phyloP scores from a whole-genome alignment of 2,329 filamentous ascomycete genomes.

The Daldinia sp. region DNA sequence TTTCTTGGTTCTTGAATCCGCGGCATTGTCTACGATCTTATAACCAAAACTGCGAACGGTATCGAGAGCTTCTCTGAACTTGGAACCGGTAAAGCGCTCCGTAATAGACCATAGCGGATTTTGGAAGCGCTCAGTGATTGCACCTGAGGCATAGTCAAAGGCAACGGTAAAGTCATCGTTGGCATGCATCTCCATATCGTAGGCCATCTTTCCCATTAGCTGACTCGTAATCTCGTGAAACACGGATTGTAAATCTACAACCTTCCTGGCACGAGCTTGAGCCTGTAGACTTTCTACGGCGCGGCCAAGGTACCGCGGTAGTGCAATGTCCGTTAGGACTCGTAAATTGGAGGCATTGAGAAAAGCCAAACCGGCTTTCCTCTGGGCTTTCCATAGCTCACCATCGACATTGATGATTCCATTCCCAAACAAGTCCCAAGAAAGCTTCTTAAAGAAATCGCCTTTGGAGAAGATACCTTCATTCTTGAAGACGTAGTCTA shows the following conservation, averaged over 20 bases:
- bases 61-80: slow-evolving; percentile 62
- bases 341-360: slow-evolving; percentile 69
- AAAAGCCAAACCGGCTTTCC: slow-evolving; percentile 71
- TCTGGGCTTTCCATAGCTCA: slow-evolving; percentile 71
- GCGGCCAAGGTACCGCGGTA: slow-evolving; percentile 65
- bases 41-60: slow-evolving; percentile 68
- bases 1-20: slow-evolving; percentile 54
- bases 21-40: slow-evolving; percentile 67
- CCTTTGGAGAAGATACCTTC: slow-evolving; percentile 72
- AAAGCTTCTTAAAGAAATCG: slow-evolving; percentile 69
- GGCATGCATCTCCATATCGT: slow-evolving; percentile 75
- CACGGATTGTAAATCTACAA: slow-evolving; percentile 68
- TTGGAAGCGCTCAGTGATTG: slow-evolving; percentile 71
- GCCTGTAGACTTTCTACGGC: slow-evolving; percentile 56
- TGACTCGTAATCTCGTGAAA: slow-evolving; percentile 74
- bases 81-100: slow-evolving; percentile 63
- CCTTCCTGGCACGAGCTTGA: slow-evolving; percentile 44
- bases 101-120: slow-evolving; percentile 73
- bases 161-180: slow-evolving; percentile 70
- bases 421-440: slow-evolving; percentile 72
- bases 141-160: slow-evolving; percentile 72
- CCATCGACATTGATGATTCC: slow-evolving; percentile 77
- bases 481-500: slow-evolving; percentile 73
- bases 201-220: slow-evolving; percentile 76
- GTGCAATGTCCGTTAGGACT: slow-evolving; percentile 66